These are phyloP conservation scores for Citrus cavaleriei DNA, from an alignment of 345 rosid species.

Conservation along the genomic window DNA sequence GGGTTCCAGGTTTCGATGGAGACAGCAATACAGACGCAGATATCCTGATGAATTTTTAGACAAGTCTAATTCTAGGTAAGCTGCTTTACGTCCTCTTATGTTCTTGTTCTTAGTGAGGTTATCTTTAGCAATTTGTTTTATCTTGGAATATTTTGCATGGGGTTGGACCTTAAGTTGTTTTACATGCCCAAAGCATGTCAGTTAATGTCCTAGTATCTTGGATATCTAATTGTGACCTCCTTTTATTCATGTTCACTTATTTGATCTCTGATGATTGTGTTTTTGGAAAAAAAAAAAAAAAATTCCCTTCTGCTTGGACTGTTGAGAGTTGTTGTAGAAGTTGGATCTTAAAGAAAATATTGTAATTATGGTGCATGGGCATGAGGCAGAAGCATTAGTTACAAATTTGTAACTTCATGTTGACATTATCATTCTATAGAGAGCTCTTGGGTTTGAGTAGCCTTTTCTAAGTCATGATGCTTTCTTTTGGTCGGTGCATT, in stretches of 20 bases:
- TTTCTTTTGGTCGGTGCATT: not conserved
- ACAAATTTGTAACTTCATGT: not conserved
- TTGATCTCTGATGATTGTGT: not conserved
- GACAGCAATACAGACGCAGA: conserved; percentile 72
- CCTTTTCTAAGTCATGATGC: not conserved
- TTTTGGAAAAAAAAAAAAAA: not conserved
- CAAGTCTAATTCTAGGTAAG: conserved; percentile 75
- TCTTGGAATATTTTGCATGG: not conserved
- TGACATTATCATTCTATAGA: not conserved
- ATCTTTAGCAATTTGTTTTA: not conserved
- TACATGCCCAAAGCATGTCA: not conserved
- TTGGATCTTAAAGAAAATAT: not conserved
- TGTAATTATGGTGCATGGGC: not conserved
- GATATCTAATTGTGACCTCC: not conserved
- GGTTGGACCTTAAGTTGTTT: not conserved
- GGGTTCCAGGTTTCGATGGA: conserved; percentile 72
- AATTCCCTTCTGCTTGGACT: not conserved
- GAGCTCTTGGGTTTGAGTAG: not conserved
- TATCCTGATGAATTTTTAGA: conserved; percentile 94
- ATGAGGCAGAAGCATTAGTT: not conserved
- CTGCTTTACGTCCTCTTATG: not conserved
- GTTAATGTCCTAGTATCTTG: not conserved
- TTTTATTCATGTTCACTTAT: not conserved
- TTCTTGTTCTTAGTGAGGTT: not conserved
- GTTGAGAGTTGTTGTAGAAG: not conserved